Percentiles rank a stretch among this genome's conserved stretches.
Evolutionary conservation across 225 moss, liverwort and hornwort genomes (phyloP).

Genomic region (Pseudisothecium myosuroides): DNA sequence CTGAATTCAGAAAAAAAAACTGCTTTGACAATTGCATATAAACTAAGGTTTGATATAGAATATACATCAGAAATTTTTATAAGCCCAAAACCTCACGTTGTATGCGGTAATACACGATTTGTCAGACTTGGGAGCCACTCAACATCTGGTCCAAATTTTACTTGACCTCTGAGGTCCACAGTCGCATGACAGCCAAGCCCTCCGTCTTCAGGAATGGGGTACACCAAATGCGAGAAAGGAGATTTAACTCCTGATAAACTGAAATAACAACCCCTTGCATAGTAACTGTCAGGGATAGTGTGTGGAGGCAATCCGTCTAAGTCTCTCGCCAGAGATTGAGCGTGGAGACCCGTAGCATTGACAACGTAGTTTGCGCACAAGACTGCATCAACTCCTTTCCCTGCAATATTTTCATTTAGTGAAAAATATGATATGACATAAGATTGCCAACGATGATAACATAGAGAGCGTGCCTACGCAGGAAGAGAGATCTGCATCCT

Average conservation of each 20-base stretch:
- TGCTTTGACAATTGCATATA: neutral
- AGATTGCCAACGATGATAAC: neutral
- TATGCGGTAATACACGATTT: conserved; percentile 36
- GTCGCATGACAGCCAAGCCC: conserved; percentile 93
- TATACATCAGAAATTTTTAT: neutral
- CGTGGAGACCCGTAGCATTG: conserved; percentile 79
- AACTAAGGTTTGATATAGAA: neutral
- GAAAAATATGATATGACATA: neutral
- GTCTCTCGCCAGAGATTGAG: conserved; percentile 67
- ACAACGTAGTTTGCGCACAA: conserved; percentile 71
- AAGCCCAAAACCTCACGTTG: neutral
- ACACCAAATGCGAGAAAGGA: conserved; percentile 76
- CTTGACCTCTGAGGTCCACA: conserved; percentile 73
- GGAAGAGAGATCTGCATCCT: neutral
- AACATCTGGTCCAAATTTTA: conserved; percentile 89
- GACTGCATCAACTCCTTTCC: conserved; percentile 27
- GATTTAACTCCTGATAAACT: conserved; percentile 61
- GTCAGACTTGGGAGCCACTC: conserved; percentile 73
- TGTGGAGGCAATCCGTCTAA: conserved; percentile 50
- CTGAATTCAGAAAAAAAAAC: neutral
- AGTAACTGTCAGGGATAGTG: conserved; percentile 57
- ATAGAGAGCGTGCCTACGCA: neutral
- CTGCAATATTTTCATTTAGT: neutral
- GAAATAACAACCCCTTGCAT: conserved; percentile 88
- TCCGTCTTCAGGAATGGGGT: conserved; percentile 94